Conservation (phyloP, 2,329 filamentous ascomycete genomes). For the Fusarium sp. region DNA sequence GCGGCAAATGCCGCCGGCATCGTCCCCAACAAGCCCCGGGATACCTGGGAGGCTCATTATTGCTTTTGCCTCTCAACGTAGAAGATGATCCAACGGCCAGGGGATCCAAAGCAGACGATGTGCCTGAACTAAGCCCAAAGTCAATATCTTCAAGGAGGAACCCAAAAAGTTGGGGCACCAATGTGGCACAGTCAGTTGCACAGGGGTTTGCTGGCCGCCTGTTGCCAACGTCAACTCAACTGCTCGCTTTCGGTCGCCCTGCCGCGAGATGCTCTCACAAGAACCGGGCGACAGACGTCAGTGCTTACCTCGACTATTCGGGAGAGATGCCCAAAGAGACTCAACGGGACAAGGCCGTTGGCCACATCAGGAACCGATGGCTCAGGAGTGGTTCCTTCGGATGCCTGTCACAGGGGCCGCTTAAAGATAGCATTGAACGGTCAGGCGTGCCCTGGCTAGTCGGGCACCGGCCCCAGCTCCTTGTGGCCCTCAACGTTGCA, state of each 20-base stretch:
- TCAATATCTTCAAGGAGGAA: neutral
- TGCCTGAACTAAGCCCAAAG: neutral
- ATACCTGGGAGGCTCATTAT: neutral
- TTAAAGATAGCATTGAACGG: slow-evolving; percentile 20
- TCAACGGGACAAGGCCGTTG: slow-evolving; percentile 19
- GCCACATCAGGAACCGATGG: slow-evolving; percentile 27
- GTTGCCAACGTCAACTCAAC: slow-evolving; percentile 7
- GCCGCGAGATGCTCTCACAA: slow-evolving; percentile 31
- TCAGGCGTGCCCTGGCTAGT: slow-evolving; percentile 26
- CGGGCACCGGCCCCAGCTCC: slow-evolving; percentile 24
- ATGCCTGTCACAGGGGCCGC: slow-evolving; percentile 14
- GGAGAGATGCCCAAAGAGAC: slow-evolving; percentile 33
- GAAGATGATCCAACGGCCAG: slow-evolving; percentile 1
- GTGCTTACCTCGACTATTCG: slow-evolving; percentile 11
- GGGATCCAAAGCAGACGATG: neutral
- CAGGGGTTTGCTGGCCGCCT: slow-evolving; percentile 9
- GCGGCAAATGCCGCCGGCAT: neutral
- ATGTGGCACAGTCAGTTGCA: slow-evolving; percentile 28
- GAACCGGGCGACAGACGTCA: slow-evolving; percentile 15
- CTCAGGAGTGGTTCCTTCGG: slow-evolving; percentile 20
- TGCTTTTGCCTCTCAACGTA: neutral
- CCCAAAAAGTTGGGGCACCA: slow-evolving; percentile 1
- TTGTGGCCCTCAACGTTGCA: slow-evolving; percentile 35
- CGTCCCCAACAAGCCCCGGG: neutral
- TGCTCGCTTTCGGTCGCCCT: slow-evolving; percentile 9